Base-by-base conservation (phyloP, 2,329 filamentous ascomycete species). In the Pezicula rhizophila region DNA sequence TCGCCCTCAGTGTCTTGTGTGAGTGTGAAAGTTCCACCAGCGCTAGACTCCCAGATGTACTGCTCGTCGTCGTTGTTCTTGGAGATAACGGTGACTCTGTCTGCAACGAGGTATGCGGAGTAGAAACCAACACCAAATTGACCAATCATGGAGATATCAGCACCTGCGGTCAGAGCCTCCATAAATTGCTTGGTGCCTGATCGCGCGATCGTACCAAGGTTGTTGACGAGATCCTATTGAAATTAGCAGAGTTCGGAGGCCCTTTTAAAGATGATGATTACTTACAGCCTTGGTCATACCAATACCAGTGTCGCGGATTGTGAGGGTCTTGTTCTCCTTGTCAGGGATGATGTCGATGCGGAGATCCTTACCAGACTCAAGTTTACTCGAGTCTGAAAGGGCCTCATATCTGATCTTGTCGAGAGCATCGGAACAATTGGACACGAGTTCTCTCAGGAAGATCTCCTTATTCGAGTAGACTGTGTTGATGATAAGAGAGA, bases 91-190 rank as follows among this genome's bases (percentile, higher is more conserved):
- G 85, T 90, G 64, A 99, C 93, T 65, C 84, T 84, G 81, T 99
- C 93, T 71, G 93, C 93, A 63, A 99, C 93, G 52, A 99, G 90
- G 83, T 99, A 99, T 68, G 93, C 93, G 55, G 93, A 97, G 85
- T 99, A 99, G 89, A 99, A 99, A 87, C 93, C 93, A 66, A 99
- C 93, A 95, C 93, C 93, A 73, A 99, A 99, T 79, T 99, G 93
- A 69, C 93, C 93, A 72, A 99, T 99, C 93, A 99, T 97, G 76
- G 93, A 97, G 63, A 99, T 93, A 75, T 99, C 93, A 70, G 93
- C 93, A 79, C 93, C 93, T 60, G 93, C 93, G 63, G 90, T 92
- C 64, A 99, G 84, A 57, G 93, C 93, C 82, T 99, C 93, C 93
- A 99, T 99, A 78, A 99, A 99, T 79, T 97, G 93, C 85, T 99